These are phyloP conservation scores for Diaporthe ampelina DNA, from an alignment of 2,329 filamentous ascomycete species.

Conservation along the genomic window DNA sequence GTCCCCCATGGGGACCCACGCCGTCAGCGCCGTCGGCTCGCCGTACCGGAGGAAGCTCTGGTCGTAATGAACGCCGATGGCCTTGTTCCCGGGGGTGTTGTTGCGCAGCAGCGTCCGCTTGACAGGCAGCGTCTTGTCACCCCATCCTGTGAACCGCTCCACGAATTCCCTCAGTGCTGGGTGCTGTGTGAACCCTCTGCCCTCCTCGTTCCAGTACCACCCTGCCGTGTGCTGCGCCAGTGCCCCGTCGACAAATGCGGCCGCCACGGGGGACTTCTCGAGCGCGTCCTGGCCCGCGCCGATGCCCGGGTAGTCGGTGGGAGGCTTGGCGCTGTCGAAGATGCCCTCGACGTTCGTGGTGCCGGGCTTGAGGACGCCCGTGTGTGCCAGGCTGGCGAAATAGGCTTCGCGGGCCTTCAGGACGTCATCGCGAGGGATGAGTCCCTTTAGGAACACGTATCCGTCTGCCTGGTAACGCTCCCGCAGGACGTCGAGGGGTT, in stretches of 20 bases:
- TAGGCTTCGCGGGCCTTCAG: slow-evolving; percentile 65
- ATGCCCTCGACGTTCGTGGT: slow-evolving; percentile 66
- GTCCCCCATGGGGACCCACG: slow-evolving; percentile 71
- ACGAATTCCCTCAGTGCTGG: slow-evolving; percentile 64
- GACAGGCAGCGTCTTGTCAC: slow-evolving; percentile 59
- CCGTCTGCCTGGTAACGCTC: slow-evolving; percentile 54
- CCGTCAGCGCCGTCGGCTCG: slow-evolving; percentile 67
- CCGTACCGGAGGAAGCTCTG: slow-evolving; percentile 70
- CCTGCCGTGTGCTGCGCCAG: slow-evolving; percentile 65
- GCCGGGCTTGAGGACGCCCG: slow-evolving; percentile 67
- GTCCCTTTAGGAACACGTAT: slow-evolving; percentile 68
- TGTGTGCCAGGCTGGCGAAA: slow-evolving; percentile 67
- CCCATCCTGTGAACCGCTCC: slow-evolving; percentile 67
- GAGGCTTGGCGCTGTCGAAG: slow-evolving; percentile 60
- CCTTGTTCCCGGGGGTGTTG: slow-evolving; percentile 68
- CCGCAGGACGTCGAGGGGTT: slow-evolving; percentile 40
- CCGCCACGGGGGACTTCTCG: slow-evolving; percentile 45
- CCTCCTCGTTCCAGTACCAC: slow-evolving; percentile 68
- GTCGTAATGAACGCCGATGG: slow-evolving; percentile 73
- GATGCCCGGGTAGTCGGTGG: slow-evolving; percentile 64
- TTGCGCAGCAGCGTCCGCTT: slow-evolving; percentile 67
- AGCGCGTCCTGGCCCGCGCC: slow-evolving; percentile 61
- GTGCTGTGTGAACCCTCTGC: slow-evolving; percentile 56
- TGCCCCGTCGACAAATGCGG: slow-evolving; percentile 54
- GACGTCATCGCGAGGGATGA: slow-evolving; percentile 67